phyloP scores from a whole-genome alignment of 2,329 filamentous ascomycete species.

The Phialophora tarda region DNA sequence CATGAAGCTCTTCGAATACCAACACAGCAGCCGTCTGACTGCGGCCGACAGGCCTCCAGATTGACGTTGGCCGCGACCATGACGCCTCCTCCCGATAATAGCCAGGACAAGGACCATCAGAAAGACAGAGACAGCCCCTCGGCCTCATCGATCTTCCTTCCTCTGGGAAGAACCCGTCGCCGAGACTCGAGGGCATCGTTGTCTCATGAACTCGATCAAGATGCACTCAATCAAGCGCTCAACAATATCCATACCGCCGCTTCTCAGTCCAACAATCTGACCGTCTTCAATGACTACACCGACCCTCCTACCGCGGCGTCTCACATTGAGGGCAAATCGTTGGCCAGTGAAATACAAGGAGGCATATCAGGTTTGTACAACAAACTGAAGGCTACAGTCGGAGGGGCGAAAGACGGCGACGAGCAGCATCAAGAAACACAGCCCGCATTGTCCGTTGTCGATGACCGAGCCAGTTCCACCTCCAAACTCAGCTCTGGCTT shows the following conservation, averaged over 20 bases:
- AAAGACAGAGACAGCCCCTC: conserved; percentile 47
- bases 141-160: conserved; percentile 52
- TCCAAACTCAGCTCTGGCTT: conserved; percentile 33
- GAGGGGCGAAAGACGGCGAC: conserved; percentile 63
- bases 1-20: conserved; percentile 27
- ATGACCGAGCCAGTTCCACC: conserved; percentile 28
- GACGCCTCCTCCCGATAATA: conserved; percentile 30
- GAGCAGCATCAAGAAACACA: conserved; percentile 25
- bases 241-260: conserved; percentile 88
- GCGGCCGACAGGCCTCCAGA: conserved; percentile 29
- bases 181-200: conserved; percentile 59
- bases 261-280: conserved; percentile 82
- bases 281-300: conserved; percentile 92
- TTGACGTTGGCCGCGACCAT: conserved; percentile 7
- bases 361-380: conserved; percentile 89
- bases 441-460: conserved; percentile 29
- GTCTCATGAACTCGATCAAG: conserved; percentile 67
- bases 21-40: conserved; percentile 21
- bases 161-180: conserved; percentile 48
- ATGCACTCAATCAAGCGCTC: conserved; percentile 75
- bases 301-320: conserved; percentile 65
- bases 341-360: conserved; percentile 77
- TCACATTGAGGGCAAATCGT: conserved; percentile 69
- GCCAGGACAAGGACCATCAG: conserved; percentile 40
- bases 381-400: conserved; percentile 81